These are phyloP conservation scores for Colletotrichum sansevieriae DNA, from an alignment of 2,329 filamentous ascomycete species.

Conservation along the genomic window DNA sequence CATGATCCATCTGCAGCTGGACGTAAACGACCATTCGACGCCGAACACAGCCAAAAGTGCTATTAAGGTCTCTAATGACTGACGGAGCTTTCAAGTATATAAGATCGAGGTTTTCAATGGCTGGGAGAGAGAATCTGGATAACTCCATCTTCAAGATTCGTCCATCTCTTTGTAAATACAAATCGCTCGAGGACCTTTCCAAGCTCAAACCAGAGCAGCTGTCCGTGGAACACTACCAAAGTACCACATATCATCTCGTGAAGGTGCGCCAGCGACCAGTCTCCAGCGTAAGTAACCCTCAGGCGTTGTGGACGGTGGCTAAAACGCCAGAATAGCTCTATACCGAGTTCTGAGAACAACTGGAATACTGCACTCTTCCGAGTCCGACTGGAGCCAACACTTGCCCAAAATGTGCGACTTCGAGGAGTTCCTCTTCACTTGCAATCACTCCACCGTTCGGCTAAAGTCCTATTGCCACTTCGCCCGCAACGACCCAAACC, in stretches of 20 bases:
- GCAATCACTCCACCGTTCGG: conserved; percentile 70
- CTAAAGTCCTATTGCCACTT: conserved; percentile 80
- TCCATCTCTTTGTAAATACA: too few species aligned
- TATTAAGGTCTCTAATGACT: background rate
- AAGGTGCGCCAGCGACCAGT: background rate
- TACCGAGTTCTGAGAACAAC: background rate
- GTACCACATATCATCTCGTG: too few species aligned
- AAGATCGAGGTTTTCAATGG: background rate
- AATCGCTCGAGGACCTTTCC: too few species aligned
- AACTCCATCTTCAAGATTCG: background rate
- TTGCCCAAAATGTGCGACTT: conserved; percentile 73
- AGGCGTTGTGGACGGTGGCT: background rate
- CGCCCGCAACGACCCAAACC: conserved; percentile 78
- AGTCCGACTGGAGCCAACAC: background rate
- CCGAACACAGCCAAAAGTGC: background rate
- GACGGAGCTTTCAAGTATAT: conserved; percentile 13
- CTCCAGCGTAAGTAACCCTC: background rate
- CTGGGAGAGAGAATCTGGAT: background rate
- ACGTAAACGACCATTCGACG: conserved; percentile 13
- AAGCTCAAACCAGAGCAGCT: too few species aligned
- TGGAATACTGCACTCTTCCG: background rate
- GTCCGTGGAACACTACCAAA: too few species aligned
- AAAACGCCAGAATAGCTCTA: background rate
- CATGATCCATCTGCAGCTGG: conserved; percentile 17
- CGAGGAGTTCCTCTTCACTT: conserved; percentile 77